Conservation (phyloP, 139 green algal species). For the Chlorella sorokiniana region DNA sequence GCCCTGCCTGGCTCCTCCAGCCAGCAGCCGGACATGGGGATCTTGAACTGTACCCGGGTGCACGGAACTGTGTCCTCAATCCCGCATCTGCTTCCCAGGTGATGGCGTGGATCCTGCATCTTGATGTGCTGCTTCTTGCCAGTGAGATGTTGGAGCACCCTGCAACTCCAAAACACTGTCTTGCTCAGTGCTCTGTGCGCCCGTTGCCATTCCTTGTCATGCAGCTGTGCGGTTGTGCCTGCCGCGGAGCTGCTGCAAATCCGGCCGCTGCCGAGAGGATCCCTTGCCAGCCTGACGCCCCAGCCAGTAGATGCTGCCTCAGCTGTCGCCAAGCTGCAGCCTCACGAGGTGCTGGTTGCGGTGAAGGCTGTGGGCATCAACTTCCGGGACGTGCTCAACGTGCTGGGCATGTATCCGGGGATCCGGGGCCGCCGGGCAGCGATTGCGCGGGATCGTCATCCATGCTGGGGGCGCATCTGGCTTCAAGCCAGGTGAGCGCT, state of each 20-base stretch:
- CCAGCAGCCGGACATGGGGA: neutral
- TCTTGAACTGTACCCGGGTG: neutral
- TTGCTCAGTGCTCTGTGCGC: neutral
- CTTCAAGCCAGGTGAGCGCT: neutral
- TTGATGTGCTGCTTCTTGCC: too few relatives aligned
- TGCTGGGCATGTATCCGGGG: conserved; percentile 74
- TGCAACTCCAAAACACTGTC: neutral
- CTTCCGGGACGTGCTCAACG: conserved; percentile 73
- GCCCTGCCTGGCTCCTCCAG: neutral
- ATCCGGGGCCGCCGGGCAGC: conserved; percentile 58
- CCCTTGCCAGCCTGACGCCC: conserved; percentile 60
- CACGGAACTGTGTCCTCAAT: neutral
- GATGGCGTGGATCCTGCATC: too few relatives aligned
- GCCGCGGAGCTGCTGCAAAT: conserved; percentile 42
- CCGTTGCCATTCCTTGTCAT: neutral
- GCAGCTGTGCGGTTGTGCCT: conserved; percentile 22
- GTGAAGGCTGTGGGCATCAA: conserved; percentile 68
- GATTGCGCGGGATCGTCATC: conserved; percentile 64
- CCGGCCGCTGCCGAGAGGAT: conserved; percentile 54
- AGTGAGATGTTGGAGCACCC: too few relatives aligned
- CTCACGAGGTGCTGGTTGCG: conserved; percentile 34
- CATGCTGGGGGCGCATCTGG: neutral
- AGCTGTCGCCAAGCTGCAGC: conserved; percentile 4
- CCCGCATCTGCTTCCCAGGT: conserved; percentile 30
- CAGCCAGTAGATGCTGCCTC: conserved; percentile 21